A percentile compares a stretch with the other conserved stretches of the same genome.
These are phyloP conservation scores for Salix koriyanagi DNA, from an alignment of 345 rosid genomes.

Conservation along the genomic window DNA sequence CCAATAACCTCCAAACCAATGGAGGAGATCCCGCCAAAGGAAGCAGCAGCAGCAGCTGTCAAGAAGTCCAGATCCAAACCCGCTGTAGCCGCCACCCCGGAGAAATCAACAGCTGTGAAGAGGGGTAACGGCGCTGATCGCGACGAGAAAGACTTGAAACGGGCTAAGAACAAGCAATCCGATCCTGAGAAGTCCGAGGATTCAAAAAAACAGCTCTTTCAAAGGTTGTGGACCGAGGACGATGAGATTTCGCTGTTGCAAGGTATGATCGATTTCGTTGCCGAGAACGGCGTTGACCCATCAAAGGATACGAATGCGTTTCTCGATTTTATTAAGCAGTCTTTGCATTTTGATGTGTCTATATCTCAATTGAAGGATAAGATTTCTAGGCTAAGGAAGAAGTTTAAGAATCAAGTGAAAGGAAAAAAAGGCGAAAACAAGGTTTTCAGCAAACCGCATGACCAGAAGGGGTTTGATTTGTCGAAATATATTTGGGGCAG, in stretches of 20 bases:
- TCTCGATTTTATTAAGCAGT: constrained; percentile 34
- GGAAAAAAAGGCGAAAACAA: constrained; percentile 20
- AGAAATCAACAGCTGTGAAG: neutral
- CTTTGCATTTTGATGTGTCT: constrained; percentile 34
- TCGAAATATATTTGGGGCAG: constrained; percentile 33
- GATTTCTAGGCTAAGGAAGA: constrained; percentile 36
- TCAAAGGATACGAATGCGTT: constrained; percentile 33
- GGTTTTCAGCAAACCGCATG: constrained; percentile 21
- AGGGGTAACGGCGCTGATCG: constrained; percentile 2
- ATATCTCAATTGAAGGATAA: constrained; percentile 40
- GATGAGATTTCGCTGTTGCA: constrained; percentile 45
- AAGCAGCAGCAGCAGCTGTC: neutral
- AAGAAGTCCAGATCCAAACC: neutral
- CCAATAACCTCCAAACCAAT: constrained; percentile 6
- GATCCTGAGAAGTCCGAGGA: neutral
- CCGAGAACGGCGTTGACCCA: constrained; percentile 34
- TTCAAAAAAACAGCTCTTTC: neutral
- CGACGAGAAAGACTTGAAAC: neutral
- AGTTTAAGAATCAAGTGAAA: constrained; percentile 17
- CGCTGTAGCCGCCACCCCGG: neutral
- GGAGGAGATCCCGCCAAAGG: neutral
- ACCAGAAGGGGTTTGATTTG: constrained; percentile 24
- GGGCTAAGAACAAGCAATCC: constrained; percentile 28
- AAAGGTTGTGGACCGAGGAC: neutral
- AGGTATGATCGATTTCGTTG: constrained; percentile 35